Percentiles rank a stretch among this genome's conserved stretches.
Evolutionary conservation across 192 early-diverging fungal genomes (phyloP).

Genomic region (Lobosporangium transversale): DNA sequence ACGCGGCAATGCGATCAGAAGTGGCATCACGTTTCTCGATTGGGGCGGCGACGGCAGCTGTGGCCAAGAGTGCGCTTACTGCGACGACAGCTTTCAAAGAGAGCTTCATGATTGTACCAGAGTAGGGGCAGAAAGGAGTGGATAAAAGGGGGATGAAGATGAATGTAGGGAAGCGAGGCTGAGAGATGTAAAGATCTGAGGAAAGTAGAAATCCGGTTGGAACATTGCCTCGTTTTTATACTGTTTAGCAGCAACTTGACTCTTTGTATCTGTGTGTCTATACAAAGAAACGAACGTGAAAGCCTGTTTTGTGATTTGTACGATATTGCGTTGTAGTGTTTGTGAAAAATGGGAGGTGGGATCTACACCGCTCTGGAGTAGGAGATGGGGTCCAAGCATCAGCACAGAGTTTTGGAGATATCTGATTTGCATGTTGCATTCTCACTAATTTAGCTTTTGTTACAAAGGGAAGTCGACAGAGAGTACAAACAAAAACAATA

Average conservation of each 20-base stretch:
- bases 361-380: no score
- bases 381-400: not conserved
- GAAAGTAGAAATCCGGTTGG: conserved; percentile 2
- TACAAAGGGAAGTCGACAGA: no score
- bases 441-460: no score
- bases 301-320: no score
- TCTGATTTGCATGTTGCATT: no score
- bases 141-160: not conserved
- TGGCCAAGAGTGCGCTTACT: conserved; percentile 26
- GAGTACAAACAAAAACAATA: no score
- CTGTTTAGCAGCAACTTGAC: not conserved
- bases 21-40: conserved; percentile 40
- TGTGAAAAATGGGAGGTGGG: no score
- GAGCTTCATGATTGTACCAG: conserved; percentile 32
- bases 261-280: not conserved
- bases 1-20: conserved; percentile 31
- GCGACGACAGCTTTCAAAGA: conserved; percentile 43
- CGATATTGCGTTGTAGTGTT: no score
- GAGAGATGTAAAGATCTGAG: conserved; percentile 32
- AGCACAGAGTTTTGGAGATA: not conserved
- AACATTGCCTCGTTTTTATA: no score
- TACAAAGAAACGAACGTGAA: no score
- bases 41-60: conserved; percentile 29
- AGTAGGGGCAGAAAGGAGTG: not conserved
- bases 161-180: not conserved